These are phyloP conservation scores for Scolecobasidium constrictum DNA, from an alignment of 2,329 filamentous ascomycete species.

Conservation along the genomic window DNA sequence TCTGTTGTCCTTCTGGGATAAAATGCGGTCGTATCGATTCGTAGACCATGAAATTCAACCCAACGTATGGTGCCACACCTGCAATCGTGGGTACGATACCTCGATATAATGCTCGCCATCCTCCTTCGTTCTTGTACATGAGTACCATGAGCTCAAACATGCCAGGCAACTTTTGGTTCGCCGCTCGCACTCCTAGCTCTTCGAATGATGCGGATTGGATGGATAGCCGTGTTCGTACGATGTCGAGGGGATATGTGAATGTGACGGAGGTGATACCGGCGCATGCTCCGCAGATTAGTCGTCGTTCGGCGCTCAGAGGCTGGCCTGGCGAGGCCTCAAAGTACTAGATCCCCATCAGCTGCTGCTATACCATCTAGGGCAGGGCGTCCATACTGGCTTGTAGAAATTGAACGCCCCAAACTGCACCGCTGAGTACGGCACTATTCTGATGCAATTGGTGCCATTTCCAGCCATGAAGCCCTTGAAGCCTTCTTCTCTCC, in stretches of 20 bases:
- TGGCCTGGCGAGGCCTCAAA: slow-evolving; percentile 67
- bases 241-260: slow-evolving; percentile 92
- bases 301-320: slow-evolving; percentile 60
- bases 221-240: slow-evolving; percentile 87
- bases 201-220: slow-evolving; percentile 97
- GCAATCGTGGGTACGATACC: slow-evolving; percentile 90
- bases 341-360: too few species aligned
- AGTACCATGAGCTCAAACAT: slow-evolving; percentile 76
- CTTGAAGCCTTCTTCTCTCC: slow-evolving; percentile 90
- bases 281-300: slow-evolving; percentile 79
- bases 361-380: too few species aligned
- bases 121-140: slow-evolving; percentile 91
- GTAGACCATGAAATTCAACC: slow-evolving; percentile 97
- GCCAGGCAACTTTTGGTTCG: slow-evolving; percentile 57
- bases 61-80: slow-evolving; percentile 91
- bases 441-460: slow-evolving; percentile 95
- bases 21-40: slow-evolving; percentile 76
- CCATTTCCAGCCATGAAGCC: slow-evolving; percentile 98
- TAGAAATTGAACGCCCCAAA: slow-evolving; percentile 98
- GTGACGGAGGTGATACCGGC: slow-evolving; percentile 94
- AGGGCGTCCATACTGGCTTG: slow-evolving; percentile 74
- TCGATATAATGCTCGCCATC: slow-evolving; percentile 74
- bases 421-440: slow-evolving; percentile 95
- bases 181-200: slow-evolving; percentile 42
- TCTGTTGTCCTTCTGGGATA: slow-evolving; percentile 77